Base-by-base conservation (phyloP, 352 stramenopile species). In the Phytophthora megakarya region DNA sequence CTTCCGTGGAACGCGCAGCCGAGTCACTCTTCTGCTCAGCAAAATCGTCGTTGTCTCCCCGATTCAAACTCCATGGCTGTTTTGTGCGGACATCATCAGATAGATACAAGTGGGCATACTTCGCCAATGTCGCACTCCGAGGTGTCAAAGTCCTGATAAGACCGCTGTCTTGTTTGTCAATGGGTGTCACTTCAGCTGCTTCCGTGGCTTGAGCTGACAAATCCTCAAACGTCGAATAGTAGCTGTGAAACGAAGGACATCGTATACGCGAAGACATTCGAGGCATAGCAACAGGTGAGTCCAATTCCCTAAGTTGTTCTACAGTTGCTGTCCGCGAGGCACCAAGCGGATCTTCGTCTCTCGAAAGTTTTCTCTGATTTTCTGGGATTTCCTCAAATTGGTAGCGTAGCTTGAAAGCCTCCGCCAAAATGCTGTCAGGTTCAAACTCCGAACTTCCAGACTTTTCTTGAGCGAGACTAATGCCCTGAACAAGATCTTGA, bases 31-130 rank as follows among this genome's bases (percentile, higher is more conserved):
- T 53, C 10, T 30, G 58, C 22, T 52, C 43, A 42, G 57, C 18
- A 26, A 92, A 46, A 33, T 90, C 70, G 43, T 92, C 85, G 6
- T 67, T 72, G 7, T 50, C 16, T 0, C 53, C 54, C 9, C 82
- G 72, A 40, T 83, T 68, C 59, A 83, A 79, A 47, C 61, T 78
- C 85, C 85, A 93, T 9, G 79, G 81, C 47, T 76, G 76, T 35
- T 80, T 78, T 23, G 69, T 54, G 23, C 76, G 76, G 43, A 76
- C 74, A 52, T 89, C 81, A 54, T 88, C 84, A 63, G 80, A 65
- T 3, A 91, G 44, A 64, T 92, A 93, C 22, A 93, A 47, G 21
- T 89, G 80, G 15, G 80, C 81, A 45, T 93, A 93, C 57, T 93
- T 93, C n/a, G 81, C 75, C 19, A 92, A 69, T 16, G 85, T 93